Evolutionary conservation across 2,329 filamentous ascomycete species (phyloP), one percentile per base, ranked within the genome.

Genomic region (Lachnellula occidentalis): DNA sequence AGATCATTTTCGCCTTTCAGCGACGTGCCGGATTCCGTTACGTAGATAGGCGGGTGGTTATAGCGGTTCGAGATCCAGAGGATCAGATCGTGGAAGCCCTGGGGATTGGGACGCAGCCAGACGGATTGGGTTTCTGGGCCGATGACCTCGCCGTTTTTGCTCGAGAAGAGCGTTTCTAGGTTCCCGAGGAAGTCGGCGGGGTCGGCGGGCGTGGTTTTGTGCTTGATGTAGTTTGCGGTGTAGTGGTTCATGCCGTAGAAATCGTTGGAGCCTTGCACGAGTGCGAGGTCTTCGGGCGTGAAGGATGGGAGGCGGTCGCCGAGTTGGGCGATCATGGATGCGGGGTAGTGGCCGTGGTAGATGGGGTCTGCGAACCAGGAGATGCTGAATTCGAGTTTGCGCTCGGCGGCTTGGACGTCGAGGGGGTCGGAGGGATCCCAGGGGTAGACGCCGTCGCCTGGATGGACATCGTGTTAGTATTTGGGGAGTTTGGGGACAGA

Each of bases 171-270:
- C 2, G 83, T 78, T 64, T 94, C 87, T 36, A 95, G 74, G 70
- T 95, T 87, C 51, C 90, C 90, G 12, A 82, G 74, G 71, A 83
- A 83, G 73, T 95, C 90, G 49, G 87, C 78, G 4, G 75, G 74
- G 1, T 80, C 77, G 0, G 88, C 73, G 47, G 78, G 73, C 6
- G 78, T 79, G 7, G 80, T 78, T 66, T 83, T 82, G 73, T 92
- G 85, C 70, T 84, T 85, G 74, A 95, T 85, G 74, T 88, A 95
- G 77, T 94, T 89, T 67, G 89, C 87, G 49, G 88, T 92, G 77
- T 95, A 95, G 77, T 91, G 87, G 77, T 95, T 95, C 88, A 92
- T 92, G 70, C 89, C 90, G 72, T 95, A 95, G 73, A 95, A 95
- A 76, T 95, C 90, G 71, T 94, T 94, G 68, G 86, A 90, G n/a